Base-by-base conservation (phyloP, 1,139 yeast species). In the Wickerhamomyces sp. region DNA sequence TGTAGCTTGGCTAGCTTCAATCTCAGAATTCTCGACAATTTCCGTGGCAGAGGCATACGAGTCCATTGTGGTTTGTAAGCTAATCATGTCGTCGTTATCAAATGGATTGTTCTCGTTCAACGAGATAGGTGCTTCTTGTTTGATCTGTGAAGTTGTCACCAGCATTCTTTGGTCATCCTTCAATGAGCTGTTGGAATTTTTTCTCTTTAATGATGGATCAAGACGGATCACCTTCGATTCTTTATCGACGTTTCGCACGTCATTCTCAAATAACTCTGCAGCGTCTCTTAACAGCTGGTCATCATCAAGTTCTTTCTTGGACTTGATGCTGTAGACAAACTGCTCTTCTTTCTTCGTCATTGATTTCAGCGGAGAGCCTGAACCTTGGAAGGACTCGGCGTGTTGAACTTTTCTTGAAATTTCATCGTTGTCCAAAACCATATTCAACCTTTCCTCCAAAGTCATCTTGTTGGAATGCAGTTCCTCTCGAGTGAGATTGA, bases 181-280 rank as follows among this genome's bases (percentile, higher is more conserved):
- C 27, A 56, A 23, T 30, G 51, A 43, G 39, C 45, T 35, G 35
- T 44, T 26, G 33, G 47, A 40, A 33, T 37, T 32, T 26, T 21
- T 43, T 39, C 49, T 40, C 42, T 43, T 56, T 41, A 37, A 41
- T 21, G 23, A 42, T 18, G 45, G 53, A 21, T 46, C 41, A 12
- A 55, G 36, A 14, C 42, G 42, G 9, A 62, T 38, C 3, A 38
- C 39, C 6, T 39, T 44, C 1, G 48, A 33, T 2, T 27, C 21
- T 16, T 40, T 41, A 23, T 45, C 49, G 12, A 51, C 54, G 32
- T 60, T 60, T 30, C 59, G 48, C 57, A 57, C 55, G 59, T 59
- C 55, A 6, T 49, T 39, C 20, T 56, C 61, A 42, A 56, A 59
- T 32, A 57, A 26, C 8, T 49, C 54, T 15, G 58, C 45, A 12